phyloP scores from a whole-genome alignment of 1,284 basidiomycete genomes.

The Cryptococcus deneoformans region DNA sequence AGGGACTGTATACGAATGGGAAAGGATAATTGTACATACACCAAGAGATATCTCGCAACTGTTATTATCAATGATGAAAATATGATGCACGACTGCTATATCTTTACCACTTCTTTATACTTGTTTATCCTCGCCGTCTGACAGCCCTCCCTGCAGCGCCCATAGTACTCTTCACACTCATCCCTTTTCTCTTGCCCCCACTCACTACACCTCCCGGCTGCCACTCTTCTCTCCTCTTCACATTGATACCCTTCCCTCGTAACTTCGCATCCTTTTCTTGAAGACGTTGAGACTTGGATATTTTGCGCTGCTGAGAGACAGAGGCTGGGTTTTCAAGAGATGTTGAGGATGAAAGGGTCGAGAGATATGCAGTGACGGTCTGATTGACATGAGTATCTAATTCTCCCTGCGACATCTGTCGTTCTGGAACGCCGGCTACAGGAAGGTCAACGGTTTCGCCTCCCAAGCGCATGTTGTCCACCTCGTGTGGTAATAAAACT shows the following conservation, averaged over 20 bases:
- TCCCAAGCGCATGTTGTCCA: not conserved
- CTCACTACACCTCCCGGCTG: not conserved
- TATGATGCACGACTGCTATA: too few relatives aligned
- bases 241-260: constrained; percentile 13
- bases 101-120: not conserved
- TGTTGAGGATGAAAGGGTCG: not conserved
- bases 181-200: not conserved
- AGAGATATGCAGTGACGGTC: constrained; percentile 16
- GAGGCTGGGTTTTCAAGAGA: not conserved
- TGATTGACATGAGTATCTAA: constrained; percentile 18
- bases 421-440: not conserved
- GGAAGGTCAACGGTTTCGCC: not conserved
- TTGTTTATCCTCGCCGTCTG: not conserved
- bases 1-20: not conserved
- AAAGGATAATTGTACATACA: constrained; percentile 1
- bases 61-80: not conserved
- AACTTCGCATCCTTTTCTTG: constrained; percentile 18
- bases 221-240: constrained; percentile 4
- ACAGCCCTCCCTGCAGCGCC: not conserved
- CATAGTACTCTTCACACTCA: not conserved
- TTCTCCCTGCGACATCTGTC: not conserved
- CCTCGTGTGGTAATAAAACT: not conserved
- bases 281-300: constrained; percentile 10
- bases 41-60: not conserved
- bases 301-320: constrained; percentile 19